Conservation (phyloP, 2,329 filamentous ascomycete genomes). For the Coniochaeta ligniaria region DNA sequence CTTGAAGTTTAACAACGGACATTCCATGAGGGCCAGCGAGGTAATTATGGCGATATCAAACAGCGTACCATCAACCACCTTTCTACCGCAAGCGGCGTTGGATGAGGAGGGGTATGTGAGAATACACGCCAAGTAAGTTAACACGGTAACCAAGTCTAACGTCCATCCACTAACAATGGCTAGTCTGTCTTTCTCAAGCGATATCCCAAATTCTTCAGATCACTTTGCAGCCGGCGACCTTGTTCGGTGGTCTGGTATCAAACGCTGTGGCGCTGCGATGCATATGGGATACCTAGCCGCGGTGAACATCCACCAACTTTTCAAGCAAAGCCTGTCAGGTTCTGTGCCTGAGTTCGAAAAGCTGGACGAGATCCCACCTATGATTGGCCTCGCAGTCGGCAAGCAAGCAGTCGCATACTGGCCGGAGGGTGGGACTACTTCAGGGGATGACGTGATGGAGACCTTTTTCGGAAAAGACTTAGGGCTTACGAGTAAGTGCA, state of each 20-base stretch:
- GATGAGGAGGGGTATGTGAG: slow-evolving; percentile 60
- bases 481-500: slow-evolving; percentile 51
- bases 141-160: not conserved
- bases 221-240: slow-evolving; percentile 69
- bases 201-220: slow-evolving; percentile 45
- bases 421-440: slow-evolving; percentile 46
- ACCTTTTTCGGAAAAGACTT: slow-evolving; percentile 63
- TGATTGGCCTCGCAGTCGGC: slow-evolving; percentile 67
- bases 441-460: slow-evolving; percentile 55
- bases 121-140: slow-evolving; percentile 46
- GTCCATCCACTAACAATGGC: not conserved
- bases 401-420: slow-evolving; percentile 60
- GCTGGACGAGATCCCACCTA: slow-evolving; percentile 48
- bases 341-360: slow-evolving; percentile 36
- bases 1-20: slow-evolving; percentile 53
- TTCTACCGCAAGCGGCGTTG: slow-evolving; percentile 51
- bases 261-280: slow-evolving; percentile 70
- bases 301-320: slow-evolving; percentile 59
- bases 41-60: slow-evolving; percentile 65
- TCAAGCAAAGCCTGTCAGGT: slow-evolving; percentile 35
- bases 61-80: slow-evolving; percentile 53
- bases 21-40: slow-evolving; percentile 51
- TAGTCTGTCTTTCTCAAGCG: slow-evolving; percentile 47
- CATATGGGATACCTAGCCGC: slow-evolving; percentile 62
- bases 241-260: slow-evolving; percentile 68